phyloP scores from a whole-genome alignment of 108 stramenopile genomes.

The Mediolabrus comicus region DNA sequence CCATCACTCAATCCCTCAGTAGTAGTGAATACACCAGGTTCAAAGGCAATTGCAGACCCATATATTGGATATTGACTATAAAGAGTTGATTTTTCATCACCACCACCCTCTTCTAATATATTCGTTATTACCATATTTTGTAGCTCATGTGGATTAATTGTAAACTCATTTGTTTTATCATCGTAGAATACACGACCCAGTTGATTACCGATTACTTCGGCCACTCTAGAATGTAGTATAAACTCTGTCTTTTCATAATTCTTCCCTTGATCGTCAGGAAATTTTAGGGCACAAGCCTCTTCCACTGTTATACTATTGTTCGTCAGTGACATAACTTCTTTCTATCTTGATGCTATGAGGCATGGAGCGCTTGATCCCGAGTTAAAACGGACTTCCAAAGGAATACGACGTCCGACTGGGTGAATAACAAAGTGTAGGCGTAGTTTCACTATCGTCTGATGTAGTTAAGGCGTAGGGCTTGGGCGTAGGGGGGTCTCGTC shows the following conservation, averaged over 20 bases:
- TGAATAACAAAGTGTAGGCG: too few species aligned
- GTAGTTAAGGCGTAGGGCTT: too few species aligned
- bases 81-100: not conserved
- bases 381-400: too few species aligned
- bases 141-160: not conserved
- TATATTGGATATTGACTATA: constrained; percentile 20
- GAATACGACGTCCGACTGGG: too few species aligned
- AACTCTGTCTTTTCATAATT: constrained; percentile 17
- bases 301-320: not conserved
- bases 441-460: too few species aligned
- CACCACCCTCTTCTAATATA: constrained; percentile 13
- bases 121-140: constrained; percentile 6
- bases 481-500: too few species aligned
- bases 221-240: constrained; percentile 6
- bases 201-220: constrained; percentile 5
- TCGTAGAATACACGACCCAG: constrained; percentile 17
- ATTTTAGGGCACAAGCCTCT: constrained; percentile 4
- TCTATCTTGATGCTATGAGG: too few species aligned
- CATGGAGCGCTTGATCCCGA: too few species aligned
- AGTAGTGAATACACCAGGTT: constrained; percentile 8
- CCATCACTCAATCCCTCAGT: not conserved
- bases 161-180: not conserved
- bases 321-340: too few species aligned
- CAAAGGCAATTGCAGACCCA: constrained; percentile 21
- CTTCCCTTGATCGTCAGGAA: not conserved